Percentiles rank a stretch among this genome's conserved stretches.
Conservation (phyloP, 768 basidiomycete genomes). For the Agaricus blazei region DNA sequence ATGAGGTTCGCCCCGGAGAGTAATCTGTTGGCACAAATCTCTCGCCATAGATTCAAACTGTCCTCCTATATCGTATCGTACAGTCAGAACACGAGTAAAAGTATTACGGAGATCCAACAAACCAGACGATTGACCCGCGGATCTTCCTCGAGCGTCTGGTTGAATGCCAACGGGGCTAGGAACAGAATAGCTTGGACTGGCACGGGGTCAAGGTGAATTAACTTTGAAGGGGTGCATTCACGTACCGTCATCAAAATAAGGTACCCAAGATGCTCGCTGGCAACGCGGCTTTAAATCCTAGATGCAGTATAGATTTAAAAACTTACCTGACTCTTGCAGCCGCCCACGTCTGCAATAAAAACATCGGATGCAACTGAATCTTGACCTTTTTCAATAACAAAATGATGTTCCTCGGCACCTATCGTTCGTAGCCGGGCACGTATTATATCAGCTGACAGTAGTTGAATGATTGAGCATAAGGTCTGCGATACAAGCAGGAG, state of each 20-base stretch:
- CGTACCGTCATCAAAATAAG: constrained; percentile 70
- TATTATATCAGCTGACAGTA: constrained; percentile 57
- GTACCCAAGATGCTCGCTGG: constrained; percentile 64
- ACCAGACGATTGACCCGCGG: constrained; percentile 60
- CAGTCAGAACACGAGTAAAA: background rate
- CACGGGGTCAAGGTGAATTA: background rate
- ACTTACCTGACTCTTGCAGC: constrained; percentile 46
- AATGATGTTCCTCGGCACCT: constrained; percentile 69
- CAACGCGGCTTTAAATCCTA: background rate
- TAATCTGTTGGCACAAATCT: constrained; percentile 60
- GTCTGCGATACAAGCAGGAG: background rate
- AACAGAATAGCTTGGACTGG: constrained; percentile 76
- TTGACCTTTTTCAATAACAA: constrained; percentile 45
- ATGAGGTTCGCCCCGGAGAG: constrained; percentile 61
- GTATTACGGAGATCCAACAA: constrained; percentile 10
- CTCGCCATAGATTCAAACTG: constrained; percentile 66
- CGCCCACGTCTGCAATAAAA: constrained; percentile 69
- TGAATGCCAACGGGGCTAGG: constrained; percentile 73
- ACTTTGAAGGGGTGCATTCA: background rate
- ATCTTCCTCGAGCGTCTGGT: constrained; percentile 70
- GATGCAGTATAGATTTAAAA: background rate
- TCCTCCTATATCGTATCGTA: constrained; percentile 46
- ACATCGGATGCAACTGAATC: constrained; percentile 46
- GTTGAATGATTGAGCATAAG: background rate
- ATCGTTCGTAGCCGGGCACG: constrained; percentile 69